Base-by-base conservation (phyloP, 2,329 filamentous ascomycete genomes). In the Pseudogymnoascus verrucosus region DNA sequence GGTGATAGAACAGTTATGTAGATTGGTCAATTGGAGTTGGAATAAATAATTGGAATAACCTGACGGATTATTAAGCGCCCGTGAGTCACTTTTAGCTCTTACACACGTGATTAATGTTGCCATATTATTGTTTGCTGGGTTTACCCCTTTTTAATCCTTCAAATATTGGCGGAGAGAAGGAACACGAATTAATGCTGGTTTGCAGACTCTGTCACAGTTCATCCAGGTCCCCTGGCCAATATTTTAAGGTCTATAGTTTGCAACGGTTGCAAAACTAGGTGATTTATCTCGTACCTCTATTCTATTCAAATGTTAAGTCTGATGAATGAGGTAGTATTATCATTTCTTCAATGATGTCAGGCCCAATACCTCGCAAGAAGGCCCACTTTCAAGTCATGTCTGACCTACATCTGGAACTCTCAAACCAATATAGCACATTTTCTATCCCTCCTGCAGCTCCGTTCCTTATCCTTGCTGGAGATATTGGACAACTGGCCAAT, bases 341-440 rank as follows among this genome's bases (percentile, higher is more conserved):
- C 10, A 54, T 31, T 26, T 28, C 47, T 16, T 16, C 12, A 16
- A 54, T 4, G 23, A 54, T 54, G 47, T 5, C n/a, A 0, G 14
- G 8, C 16, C 14, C 7, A 54, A 31, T 16, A 28, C 12, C 23
- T 5, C 47, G 44, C 61, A 42, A 62, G n/a, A 37, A 54, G 63
- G 28, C 34, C 37, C 39, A 63, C 1, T 65, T 78, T n/a, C 77
- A 79, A 63, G 69, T 80, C 66, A 74, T 82, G 64, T 83, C 81
- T 0, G 80, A 84, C 66, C 73, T 82, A 3, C 80, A 83, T 68
- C 77, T 82, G 4, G 79, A 83, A 64, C 69, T 79, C 34, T 73
- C 75, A 42, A 69, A 77, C 36, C 76, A 80, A 64, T 82, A 81
- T 65, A 64, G 68, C 5, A 70, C 72, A 5, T 82, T 76, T 64